Evolutionary conservation across 305 asterid genomes (phyloP), one percentile per base, ranked within the genome.

Genomic region (Fraxinus angustifolia): DNA sequence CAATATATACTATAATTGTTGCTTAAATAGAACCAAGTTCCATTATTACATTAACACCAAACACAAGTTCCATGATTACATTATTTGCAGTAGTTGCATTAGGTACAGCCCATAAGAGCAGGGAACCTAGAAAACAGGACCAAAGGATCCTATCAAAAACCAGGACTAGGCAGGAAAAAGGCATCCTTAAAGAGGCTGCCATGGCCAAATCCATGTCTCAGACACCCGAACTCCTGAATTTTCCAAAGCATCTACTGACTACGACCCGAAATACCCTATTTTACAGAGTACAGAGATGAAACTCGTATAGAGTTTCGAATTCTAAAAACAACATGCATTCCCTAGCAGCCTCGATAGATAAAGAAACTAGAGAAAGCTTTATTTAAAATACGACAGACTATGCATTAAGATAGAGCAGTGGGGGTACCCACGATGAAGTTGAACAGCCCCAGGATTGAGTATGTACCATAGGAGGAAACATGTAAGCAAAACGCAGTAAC

Each of bases 81-180:
- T 79, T 79, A 40, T 34, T 26, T 28, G 56, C 77, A 73, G 83
- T 45, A 38, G 84, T 65, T 71, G 74, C 80, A 88, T 81, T 23
- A 50, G 4, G 82, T 88, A 90, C 87, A 88, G 79, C 77, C 42
- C 72, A 62, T 62, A 86, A 70, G 80, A 76, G 42, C 65, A 71
- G 79, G 80, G 79, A 45, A 86, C 79, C 88, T 82, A 89, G 79
- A 80, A 83, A 84, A 84, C 80, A 88, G 90, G 91, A 88, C 36
- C 34, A 21, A 38, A 68, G 70, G 79, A 85, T 85, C 92, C 90
- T 72, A 82, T 26, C 17, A 73, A 82, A 88, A 85, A 75, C 86
- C 8, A 71, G 89, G 88, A 86, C 91, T 73, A 26, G 88, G 73
- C 53, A 30, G 58, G 70, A 14, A 14, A 48, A 48, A 48, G 14